phyloP scores from a whole-genome alignment of 1,284 basidiomycete species.

The Trichosporon sp. region DNA sequence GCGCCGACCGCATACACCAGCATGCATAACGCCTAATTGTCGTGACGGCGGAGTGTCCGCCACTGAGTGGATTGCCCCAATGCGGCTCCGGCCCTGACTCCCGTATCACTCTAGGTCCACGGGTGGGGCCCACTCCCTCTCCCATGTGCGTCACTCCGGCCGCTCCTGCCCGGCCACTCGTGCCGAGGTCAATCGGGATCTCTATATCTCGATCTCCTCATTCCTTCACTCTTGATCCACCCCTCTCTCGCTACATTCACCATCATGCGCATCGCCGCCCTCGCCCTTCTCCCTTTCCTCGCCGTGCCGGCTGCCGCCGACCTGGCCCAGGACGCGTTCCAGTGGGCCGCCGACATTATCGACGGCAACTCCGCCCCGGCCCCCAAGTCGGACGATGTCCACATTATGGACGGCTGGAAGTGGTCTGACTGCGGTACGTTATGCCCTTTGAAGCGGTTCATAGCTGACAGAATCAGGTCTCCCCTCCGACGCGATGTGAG shows the following conservation, averaged over 20 bases:
- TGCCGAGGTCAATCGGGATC: not conserved
- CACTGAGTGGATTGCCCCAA: not conserved
- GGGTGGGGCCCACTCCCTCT: not conserved
- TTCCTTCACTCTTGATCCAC: not conserved
- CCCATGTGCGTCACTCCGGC: not conserved
- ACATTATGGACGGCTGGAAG: slow-evolving; percentile 44
- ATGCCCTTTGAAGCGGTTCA: not conserved
- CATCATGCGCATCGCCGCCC: slow-evolving; percentile 29
- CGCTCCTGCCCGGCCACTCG: not conserved
- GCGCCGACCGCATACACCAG: not conserved
- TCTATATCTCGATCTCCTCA: not conserved
- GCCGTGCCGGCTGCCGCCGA: slow-evolving; percentile 25
- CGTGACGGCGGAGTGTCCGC: not conserved
- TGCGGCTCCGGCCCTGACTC: not conserved
- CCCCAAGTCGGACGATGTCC: slow-evolving; percentile 28
- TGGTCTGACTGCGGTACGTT: slow-evolving; percentile 49
- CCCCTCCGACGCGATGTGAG: slow-evolving; percentile 47
- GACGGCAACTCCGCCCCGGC: slow-evolving; percentile 10
- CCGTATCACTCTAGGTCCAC: not conserved
- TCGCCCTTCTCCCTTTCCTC: slow-evolving; percentile 26
- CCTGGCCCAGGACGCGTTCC: slow-evolving; percentile 28
- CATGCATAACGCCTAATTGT: not conserved
- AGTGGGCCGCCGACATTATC: slow-evolving; percentile 32
- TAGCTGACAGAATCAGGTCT: slow-evolving; percentile 30
- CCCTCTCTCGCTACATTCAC: not conserved